Evolutionary conservation across 23 red algal species (phyloP), one percentile per base, ranked within the genome.

Genomic region (Gracilaria domingensis): DNA sequence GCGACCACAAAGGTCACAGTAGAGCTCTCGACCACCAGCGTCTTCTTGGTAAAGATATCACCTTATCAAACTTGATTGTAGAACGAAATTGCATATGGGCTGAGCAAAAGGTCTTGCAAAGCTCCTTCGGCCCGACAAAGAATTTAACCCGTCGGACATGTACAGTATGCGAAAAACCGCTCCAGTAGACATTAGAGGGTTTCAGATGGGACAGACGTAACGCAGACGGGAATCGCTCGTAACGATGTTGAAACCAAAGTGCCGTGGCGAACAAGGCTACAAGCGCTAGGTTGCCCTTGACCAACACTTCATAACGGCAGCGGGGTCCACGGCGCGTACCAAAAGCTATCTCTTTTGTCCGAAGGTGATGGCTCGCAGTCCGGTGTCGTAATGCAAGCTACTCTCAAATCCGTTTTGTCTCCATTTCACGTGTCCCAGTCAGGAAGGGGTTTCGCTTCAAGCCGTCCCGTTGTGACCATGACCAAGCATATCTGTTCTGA

Each of bases 11-110:
- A 30, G 72, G 40, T 77, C 72, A 51, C 72, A 12, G 6, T 30
- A 14, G 64, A 37, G 42, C 26, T 77, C 39, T 45, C 21, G 9
- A 77, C 42, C 42, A 51, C 7, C 12, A 45, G n/a, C 35, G 40
- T 77, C 23, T 25, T 30, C 39, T 49, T 51, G 4, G 72, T 11
- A 50, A 30, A 77, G 72, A 50, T 39, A 77, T 24, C 40, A 24
- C 45, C 25, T 5, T n/a, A 45, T 4, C 4, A 12, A 7, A 50
- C 21, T 14, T 50, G n/a, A 3, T 12, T 16, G 3, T 49, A 29
- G 42, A 77, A 77, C n/a, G 72, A 49, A 45, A 44, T 77, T 48
- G 72, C 72, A 77, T 77, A 28, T 42, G 26, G 45, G 26, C 72
- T 12, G 24, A 77, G 6, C 21, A 50, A 23, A 26, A 77, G 50